phyloP scores from a whole-genome alignment of 495 filamentous ascomycete genomes.

The Penicillium chermesinum region DNA sequence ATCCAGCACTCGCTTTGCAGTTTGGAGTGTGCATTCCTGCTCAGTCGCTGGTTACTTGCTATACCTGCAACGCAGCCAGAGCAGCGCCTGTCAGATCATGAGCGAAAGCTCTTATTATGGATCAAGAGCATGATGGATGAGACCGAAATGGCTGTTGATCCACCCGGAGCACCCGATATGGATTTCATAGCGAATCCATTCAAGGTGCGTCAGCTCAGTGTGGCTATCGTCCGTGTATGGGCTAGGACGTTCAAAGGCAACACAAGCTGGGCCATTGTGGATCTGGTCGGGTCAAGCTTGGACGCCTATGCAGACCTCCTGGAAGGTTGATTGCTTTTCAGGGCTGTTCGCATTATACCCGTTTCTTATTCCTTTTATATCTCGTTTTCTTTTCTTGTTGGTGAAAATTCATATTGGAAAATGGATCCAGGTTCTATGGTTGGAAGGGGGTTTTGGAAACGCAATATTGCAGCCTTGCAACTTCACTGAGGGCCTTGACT shows the following conservation, averaged over 20 bases:
- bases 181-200: slow-evolving; percentile 43
- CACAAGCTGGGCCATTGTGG: slow-evolving; percentile 51
- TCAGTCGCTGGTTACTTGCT: slow-evolving; percentile 50
- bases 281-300: slow-evolving; percentile 44
- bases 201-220: slow-evolving; percentile 44
- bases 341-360: slow-evolving; percentile 3
- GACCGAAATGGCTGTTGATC: slow-evolving; percentile 63
- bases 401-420: neutral
- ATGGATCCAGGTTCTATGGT: neutral
- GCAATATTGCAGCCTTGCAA: slow-evolving; percentile 1
- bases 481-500: slow-evolving; percentile 11
- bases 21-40: slow-evolving; percentile 49
- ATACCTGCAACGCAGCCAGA: slow-evolving; percentile 44
- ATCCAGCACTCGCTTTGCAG: slow-evolving; percentile 53
- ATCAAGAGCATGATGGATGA: slow-evolving; percentile 72
- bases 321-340: slow-evolving; percentile 19
- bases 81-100: slow-evolving; percentile 49
- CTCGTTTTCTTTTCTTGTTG: neutral
- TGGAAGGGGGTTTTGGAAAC: too few species aligned
- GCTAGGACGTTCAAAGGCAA: slow-evolving; percentile 51
- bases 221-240: slow-evolving; percentile 51
- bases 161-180: slow-evolving; percentile 37
- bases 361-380: neutral
- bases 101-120: slow-evolving; percentile 59
- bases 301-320: slow-evolving; percentile 42